phyloP scores from a whole-genome alignment of 208 protist species.

The Crithidia fasciculata region DNA sequence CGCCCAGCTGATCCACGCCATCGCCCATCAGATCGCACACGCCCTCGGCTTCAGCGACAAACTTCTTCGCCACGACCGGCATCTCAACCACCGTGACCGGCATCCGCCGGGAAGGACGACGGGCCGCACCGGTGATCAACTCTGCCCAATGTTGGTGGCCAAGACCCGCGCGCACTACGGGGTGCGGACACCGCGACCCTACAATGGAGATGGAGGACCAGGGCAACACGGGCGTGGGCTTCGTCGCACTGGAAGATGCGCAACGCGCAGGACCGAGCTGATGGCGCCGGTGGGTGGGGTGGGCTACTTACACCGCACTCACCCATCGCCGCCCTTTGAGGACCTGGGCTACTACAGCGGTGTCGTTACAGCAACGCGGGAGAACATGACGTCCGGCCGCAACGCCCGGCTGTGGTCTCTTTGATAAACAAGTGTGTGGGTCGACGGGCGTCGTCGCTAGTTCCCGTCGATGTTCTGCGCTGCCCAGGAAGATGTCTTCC shows the following conservation, averaged over 20 bases:
- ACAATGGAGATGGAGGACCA: conserved; percentile 85
- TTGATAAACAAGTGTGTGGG: conserved; percentile 53
- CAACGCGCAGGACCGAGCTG: conserved; percentile 80
- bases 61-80: conserved; percentile 8
- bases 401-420: conserved; percentile 61
- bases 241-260: conserved; percentile 88
- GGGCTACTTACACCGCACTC: conserved; percentile 67
- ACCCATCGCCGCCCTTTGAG: conserved; percentile 87
- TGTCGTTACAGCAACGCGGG: conserved; percentile 61
- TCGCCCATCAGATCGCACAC: conserved; percentile 87
- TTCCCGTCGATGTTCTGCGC: conserved; percentile 63
- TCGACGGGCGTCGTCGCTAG: conserved; percentile 28
- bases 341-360: conserved; percentile 82
- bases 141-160: conserved; percentile 32
- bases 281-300: conserved; percentile 51
- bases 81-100: conserved; percentile 14
- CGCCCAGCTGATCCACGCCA: conserved; percentile 18
- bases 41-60: conserved; percentile 74
- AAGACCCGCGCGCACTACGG: conserved; percentile 65
- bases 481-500: background rate
- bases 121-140: conserved; percentile 30
- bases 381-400: conserved; percentile 79
- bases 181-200: conserved; percentile 50
- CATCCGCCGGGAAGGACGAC: conserved; percentile 49
- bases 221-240: conserved; percentile 39